These are phyloP conservation scores for Paramecium bursaria DNA, from an alignment of 73 alveolate species.

Conservation along the genomic window DNA sequence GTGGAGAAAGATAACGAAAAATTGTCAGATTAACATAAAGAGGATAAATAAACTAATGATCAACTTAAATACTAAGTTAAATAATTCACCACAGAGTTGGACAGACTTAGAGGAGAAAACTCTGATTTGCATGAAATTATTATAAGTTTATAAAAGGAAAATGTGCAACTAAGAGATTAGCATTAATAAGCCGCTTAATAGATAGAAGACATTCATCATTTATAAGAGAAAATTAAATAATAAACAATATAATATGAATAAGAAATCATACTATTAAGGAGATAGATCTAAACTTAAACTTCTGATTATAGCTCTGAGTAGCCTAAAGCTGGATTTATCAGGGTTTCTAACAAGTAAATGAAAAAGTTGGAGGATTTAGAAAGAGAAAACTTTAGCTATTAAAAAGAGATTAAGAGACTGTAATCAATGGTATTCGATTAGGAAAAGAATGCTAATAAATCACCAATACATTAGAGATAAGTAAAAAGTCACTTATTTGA, in stretches of 20 bases:
- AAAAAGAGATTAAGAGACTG: slow-evolving; percentile 18
- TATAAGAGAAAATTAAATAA: not conserved
- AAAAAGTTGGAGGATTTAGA: slow-evolving; percentile 37
- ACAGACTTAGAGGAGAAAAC: slow-evolving; percentile 55
- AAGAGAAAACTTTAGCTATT: slow-evolving; percentile 16
- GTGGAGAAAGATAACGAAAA: slow-evolving; percentile 5
- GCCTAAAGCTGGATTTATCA: slow-evolving; percentile 55
- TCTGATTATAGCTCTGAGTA: not conserved
- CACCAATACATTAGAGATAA: slow-evolving; percentile 28
- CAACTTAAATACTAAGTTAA: not conserved
- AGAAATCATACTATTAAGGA: slow-evolving; percentile 20
- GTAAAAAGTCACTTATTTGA: slow-evolving; percentile 30
- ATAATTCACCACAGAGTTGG: slow-evolving; percentile 4
- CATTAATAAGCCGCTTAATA: slow-evolving; percentile 9
- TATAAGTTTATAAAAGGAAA: slow-evolving; percentile 24
- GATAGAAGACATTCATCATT: slow-evolving; percentile 17
- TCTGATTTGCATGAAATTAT: slow-evolving; percentile 61
- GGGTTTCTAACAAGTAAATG: not conserved
- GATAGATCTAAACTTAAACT: not conserved
- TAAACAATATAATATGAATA: slow-evolving; percentile 16
- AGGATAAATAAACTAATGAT: slow-evolving; percentile 12
- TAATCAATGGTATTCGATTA: not conserved
- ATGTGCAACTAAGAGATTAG: slow-evolving; percentile 43
- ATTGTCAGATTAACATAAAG: not conserved
- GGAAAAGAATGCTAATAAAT: slow-evolving; percentile 25